Base-by-base conservation (phyloP, 2,329 filamentous ascomycete species). In the Mycosphaerella sp. region DNA sequence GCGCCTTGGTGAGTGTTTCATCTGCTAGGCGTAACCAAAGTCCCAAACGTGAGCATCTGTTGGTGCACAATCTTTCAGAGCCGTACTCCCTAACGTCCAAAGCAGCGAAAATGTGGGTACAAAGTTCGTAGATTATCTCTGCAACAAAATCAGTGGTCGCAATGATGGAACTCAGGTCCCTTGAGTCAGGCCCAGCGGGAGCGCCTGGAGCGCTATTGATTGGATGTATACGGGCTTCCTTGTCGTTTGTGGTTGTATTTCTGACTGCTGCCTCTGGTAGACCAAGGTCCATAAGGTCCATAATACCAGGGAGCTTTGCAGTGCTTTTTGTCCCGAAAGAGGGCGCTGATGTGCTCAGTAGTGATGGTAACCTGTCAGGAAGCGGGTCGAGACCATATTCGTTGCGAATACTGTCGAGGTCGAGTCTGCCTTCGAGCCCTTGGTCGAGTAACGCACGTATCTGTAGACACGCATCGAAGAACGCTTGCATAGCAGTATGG, bases 1-100 rank as follows among this genome's bases (percentile, higher is more conserved):
- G 41, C 6, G 48, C 54, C 6, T 53, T n/a, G 2, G 49, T 34
- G 13, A 63, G 50, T 6, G 41, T 50, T 8, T 54, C 46, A 48
- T 64, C 61, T 13, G 37, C 37, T 3, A 49, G 37, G 27, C 37
- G 45, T 10, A 49, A 14, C 45, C 45, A 49, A 17, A 18, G 8
- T 18, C 45, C 45, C 8, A 41, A 7, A 5, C 18, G 37, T 14
- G 39, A 17, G 27, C 45, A 49, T 25, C 30, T 35, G n/a, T 35
- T 49, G 9, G 21, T 35, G 16, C 37, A 49, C 36, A 49, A 21
- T 5, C 35, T 39, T n/a, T 44, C 21, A 8, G 48, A 41, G 27
- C 37, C n/a, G 14, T 49, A 25, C 25, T 49, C 45, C 30, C 45
- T 41, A 9, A 49, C 39, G 6, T 49, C 45, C 17, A 49, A 37